Base-by-base conservation (phyloP, 495 filamentous ascomycete genomes). In the Cercophora scortea region DNA sequence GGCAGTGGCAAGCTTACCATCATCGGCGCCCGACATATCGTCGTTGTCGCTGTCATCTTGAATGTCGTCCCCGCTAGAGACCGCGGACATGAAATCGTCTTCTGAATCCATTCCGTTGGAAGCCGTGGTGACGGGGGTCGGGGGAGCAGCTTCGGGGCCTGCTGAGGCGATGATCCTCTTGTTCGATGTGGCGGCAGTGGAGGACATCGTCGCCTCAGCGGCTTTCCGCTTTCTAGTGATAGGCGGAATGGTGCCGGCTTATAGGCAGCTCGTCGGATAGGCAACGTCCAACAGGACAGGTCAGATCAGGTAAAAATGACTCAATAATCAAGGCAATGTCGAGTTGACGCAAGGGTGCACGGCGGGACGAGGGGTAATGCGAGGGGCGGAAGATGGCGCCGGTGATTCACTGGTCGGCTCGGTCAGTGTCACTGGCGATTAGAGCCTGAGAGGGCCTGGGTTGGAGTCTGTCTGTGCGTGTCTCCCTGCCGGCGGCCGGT, bases 51-150 rank as follows among this genome's bases (percentile, higher is more conserved):
- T 90, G 32, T 88, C 88, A 56, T 89, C 77, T 46, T 91, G 83
- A 47, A 82, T 80, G 62, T 89, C 89, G 46, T 86, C 83, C 39
- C 81, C 82, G 63, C 87, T 94, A 13, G 88, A 91, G 57, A 83
- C 76, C 53, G 84, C 83, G 48, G 88, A 94, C 79, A 95, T 88
- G 65, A 92, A 90, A 56, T 97, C 93, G 65, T 97, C 92, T 57
- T 97, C 93, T 11, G 93, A 96, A 64, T 96, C 92, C 93, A 97
- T 97, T 15, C 74, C 83, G 59, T 71, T 71, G 45, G 69, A 71
- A 55, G 70, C 60, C 19, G 75, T 75, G 34, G 82, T 88, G 47
- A 78, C 71, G 32, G 85, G 84, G n/a, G 75, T 66, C 10, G 82
- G 79, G 44, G 75, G 74, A 45, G 70, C 66, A 51, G 71, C 60